A percentile compares a stretch with the other conserved stretches of the same genome.
Conservation (phyloP, 192 early-diverging fungal species). For the Fimicolochytrium jonesii region DNA sequence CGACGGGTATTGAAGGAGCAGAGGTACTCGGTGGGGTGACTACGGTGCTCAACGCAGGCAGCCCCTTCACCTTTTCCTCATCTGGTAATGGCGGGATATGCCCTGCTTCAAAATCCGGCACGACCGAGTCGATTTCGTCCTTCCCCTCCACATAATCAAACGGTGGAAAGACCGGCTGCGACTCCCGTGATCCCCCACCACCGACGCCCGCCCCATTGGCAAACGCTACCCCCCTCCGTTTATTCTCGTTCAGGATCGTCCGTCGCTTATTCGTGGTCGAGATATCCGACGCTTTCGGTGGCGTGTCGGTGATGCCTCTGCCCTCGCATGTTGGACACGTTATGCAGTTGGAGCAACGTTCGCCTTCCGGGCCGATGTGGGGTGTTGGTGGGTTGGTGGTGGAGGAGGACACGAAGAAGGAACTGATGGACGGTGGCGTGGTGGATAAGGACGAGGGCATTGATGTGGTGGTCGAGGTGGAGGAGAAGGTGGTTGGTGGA, state of each 20-base stretch:
- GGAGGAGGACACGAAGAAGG: neutral
- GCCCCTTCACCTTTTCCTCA: too few species aligned
- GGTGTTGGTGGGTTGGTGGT: neutral
- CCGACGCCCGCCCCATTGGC: too few species aligned
- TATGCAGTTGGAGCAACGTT: neutral
- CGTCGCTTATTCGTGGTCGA: constrained; percentile 1
- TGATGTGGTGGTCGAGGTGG: neutral
- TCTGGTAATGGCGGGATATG: too few species aligned
- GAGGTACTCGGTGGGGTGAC: too few species aligned
- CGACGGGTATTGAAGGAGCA: too few species aligned
- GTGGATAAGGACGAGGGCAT: neutral
- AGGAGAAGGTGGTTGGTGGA: neutral
- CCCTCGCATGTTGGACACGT: constrained; percentile 6
- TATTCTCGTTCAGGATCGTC: constrained; percentile 1
- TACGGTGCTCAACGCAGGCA: too few species aligned
- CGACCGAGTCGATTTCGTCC: too few species aligned
- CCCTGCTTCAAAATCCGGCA: too few species aligned
- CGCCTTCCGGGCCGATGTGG: neutral
- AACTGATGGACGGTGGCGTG: neutral
- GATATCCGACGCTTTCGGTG: constrained; percentile 5
- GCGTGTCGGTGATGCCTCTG: neutral
- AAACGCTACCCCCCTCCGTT: too few species aligned
- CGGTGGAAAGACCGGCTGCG: too few species aligned
- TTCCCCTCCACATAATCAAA: too few species aligned
- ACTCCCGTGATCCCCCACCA: too few species aligned